Percentiles rank a stretch among this genome's conserved stretches.
Conservation (phyloP, 2,329 filamentous ascomycete species). For the Diplodia mutila region DNA sequence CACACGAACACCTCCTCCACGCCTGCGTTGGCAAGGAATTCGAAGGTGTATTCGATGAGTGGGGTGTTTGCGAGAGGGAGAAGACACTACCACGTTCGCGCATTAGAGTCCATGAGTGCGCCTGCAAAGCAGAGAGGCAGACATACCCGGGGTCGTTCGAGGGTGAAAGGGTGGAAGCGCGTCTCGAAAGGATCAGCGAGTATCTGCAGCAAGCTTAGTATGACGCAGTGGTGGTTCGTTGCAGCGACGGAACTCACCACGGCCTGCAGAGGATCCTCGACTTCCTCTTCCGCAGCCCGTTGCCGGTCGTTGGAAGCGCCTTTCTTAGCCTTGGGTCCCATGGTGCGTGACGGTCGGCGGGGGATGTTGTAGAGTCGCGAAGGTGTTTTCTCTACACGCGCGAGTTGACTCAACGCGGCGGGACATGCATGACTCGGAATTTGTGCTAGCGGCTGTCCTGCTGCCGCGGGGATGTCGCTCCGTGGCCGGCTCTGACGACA, state of each 20-base stretch:
- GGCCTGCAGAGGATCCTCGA: conserved; percentile 66
- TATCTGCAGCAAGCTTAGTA: conserved; percentile 58
- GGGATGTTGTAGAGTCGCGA: neutral
- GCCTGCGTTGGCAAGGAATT: conserved; percentile 92
- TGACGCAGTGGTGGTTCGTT: conserved; percentile 25
- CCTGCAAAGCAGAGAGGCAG: conserved; percentile 1
- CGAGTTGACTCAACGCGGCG: conserved; percentile 18
- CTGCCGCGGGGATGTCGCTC: conserved; percentile 6
- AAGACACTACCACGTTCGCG: conserved; percentile 67
- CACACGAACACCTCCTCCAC: conserved; percentile 96
- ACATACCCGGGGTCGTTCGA: conserved; percentile 83
- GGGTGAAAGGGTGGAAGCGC: conserved; percentile 84
- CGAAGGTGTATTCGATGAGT: conserved; percentile 95
- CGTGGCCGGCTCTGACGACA: neutral
- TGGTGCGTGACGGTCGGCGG: conserved; percentile 31
- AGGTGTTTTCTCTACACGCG: conserved; percentile 14
- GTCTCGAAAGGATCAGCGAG: conserved; percentile 95
- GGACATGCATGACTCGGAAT: conserved; percentile 22
- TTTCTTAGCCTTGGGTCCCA: conserved; percentile 56
- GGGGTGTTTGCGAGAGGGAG: conserved; percentile 91
- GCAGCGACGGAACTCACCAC: conserved; percentile 52
- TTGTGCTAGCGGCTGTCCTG: conserved; percentile 12
- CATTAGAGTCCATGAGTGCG: conserved; percentile 31
- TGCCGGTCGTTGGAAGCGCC: conserved; percentile 37
- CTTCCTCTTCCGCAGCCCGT: conserved; percentile 56